phyloP scores from a whole-genome alignment of 2,329 filamentous ascomycete species.

The Neocatenulostroma microsporum region DNA sequence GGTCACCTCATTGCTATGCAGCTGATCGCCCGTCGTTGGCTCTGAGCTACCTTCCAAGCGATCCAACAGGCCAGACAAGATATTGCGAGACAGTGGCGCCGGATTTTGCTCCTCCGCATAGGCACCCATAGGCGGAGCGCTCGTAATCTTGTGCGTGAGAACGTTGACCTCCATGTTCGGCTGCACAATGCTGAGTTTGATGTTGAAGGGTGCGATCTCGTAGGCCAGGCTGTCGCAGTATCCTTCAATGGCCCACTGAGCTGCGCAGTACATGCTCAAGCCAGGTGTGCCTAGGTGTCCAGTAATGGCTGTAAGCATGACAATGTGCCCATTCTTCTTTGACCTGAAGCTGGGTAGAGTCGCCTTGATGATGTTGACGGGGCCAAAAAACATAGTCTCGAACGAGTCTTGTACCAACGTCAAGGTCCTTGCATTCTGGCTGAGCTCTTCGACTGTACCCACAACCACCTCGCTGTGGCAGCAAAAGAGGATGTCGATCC shows the following conservation, averaged over 20 bases:
- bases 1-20: constrained; percentile 46
- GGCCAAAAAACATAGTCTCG: constrained; percentile 89
- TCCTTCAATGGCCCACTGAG: constrained; percentile 90
- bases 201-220: constrained; percentile 90
- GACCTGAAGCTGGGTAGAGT: constrained; percentile 69
- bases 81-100: constrained; percentile 74
- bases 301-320: constrained; percentile 81
- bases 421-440: constrained; percentile 61
- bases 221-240: constrained; percentile 93
- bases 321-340: constrained; percentile 79
- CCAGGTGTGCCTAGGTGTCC: constrained; percentile 90
- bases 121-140: constrained; percentile 67
- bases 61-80: constrained; percentile 72
- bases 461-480: constrained; percentile 85
- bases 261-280: constrained; percentile 81
- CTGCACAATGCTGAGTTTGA: constrained; percentile 93
- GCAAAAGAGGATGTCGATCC: constrained; percentile 83
- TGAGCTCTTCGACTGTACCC: constrained; percentile 84
- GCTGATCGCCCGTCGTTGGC: constrained; percentile 37
- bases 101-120: constrained; percentile 63
- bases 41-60: constrained; percentile 45
- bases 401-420: constrained; percentile 74
- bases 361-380: constrained; percentile 92
- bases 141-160: constrained; percentile 77
- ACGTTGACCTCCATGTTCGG: constrained; percentile 87